Percentiles rank a stretch among this genome's conserved stretches.
These are phyloP conservation scores for Eremothecium sinecaudum DNA, from an alignment of 1,139 yeast species.

Conservation along the genomic window DNA sequence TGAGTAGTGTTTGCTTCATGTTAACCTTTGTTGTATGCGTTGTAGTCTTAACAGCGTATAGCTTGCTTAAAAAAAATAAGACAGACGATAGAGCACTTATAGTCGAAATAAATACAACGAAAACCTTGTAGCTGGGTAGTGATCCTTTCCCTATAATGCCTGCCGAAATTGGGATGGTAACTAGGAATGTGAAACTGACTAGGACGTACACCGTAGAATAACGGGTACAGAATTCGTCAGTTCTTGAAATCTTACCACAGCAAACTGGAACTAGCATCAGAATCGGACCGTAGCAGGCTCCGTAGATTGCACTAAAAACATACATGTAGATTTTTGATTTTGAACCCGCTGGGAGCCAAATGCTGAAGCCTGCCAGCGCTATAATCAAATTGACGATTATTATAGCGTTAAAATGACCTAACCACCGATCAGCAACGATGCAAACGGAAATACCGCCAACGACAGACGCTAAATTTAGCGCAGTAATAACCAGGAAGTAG, in stretches of 20 bases:
- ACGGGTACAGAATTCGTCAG: conserved; percentile 56
- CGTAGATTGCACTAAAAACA: conserved; percentile 42
- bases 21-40: too few relatives aligned
- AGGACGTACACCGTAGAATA: conserved; percentile 62
- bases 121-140: conserved; percentile 29
- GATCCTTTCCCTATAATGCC: conserved; percentile 37
- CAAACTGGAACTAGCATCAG: conserved; percentile 43
- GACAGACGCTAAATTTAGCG: conserved; percentile 29
- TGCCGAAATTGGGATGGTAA: conserved; percentile 46
- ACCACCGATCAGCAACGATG: conserved; percentile 36
- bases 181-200: conserved; percentile 49
- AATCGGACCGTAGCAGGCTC: conserved; percentile 45
- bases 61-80: conserved; percentile 21
- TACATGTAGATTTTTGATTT: conserved; percentile 34
- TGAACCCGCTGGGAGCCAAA: conserved; percentile 41
- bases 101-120: conserved; percentile 35
- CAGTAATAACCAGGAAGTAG: conserved; percentile 13
- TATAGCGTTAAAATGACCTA: conserved; percentile 48
- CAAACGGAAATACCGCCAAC: conserved; percentile 46
- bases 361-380: conserved; percentile 22
- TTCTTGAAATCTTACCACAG: conserved; percentile 53
- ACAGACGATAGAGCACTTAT: conserved; percentile 30
- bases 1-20: too few relatives aligned
- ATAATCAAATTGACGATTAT: conserved; percentile 33
- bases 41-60: conserved; percentile 7